phyloP scores from a whole-genome alignment of 2,329 filamentous ascomycete genomes.

The Periconia macrospinosa region DNA sequence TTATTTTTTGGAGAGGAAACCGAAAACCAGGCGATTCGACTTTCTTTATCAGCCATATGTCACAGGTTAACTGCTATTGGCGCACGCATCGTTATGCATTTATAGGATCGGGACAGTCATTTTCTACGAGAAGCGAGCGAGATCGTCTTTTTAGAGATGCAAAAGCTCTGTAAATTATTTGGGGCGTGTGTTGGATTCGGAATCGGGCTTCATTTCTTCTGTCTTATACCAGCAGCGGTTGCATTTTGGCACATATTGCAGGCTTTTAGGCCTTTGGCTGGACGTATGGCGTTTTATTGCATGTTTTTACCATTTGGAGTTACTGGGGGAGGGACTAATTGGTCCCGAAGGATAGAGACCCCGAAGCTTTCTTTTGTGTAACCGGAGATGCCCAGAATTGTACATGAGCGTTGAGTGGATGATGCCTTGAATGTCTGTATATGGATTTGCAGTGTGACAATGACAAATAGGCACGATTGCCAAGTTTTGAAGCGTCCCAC shows the following conservation, averaged over 20 bases:
- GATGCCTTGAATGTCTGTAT: not conserved
- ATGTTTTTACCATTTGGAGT: conserved; percentile 21
- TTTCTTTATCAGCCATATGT: not conserved
- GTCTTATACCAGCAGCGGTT: conserved; percentile 33
- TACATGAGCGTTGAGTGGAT: conserved; percentile 13
- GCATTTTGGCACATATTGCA: conserved; percentile 33
- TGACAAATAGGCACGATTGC: conserved; percentile 10
- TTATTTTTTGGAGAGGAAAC: too few species aligned
- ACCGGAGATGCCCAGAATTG: conserved; percentile 37
- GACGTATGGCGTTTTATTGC: conserved; percentile 29
- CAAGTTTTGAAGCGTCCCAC: conserved; percentile 16
- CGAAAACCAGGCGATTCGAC: not conserved
- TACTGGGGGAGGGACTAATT: conserved; percentile 2
- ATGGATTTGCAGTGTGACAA: not conserved
- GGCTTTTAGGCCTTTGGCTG: conserved; percentile 30
- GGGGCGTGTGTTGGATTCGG: not conserved
- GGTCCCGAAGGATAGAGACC: conserved; percentile 9
- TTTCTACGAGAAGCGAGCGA: conserved; percentile 1
- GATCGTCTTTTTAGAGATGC: conserved; percentile 31
- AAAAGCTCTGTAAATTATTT: conserved; percentile 18
- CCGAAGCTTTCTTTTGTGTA: conserved; percentile 20
- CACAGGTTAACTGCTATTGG: conserved; percentile 9
- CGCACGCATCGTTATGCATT: conserved; percentile 27
- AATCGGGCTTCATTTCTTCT: conserved; percentile 11
- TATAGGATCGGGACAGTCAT: conserved; percentile 18